Evolutionary conservation across 2,329 filamentous ascomycete species (phyloP).

Genomic region (Polytolypa hystricis): DNA sequence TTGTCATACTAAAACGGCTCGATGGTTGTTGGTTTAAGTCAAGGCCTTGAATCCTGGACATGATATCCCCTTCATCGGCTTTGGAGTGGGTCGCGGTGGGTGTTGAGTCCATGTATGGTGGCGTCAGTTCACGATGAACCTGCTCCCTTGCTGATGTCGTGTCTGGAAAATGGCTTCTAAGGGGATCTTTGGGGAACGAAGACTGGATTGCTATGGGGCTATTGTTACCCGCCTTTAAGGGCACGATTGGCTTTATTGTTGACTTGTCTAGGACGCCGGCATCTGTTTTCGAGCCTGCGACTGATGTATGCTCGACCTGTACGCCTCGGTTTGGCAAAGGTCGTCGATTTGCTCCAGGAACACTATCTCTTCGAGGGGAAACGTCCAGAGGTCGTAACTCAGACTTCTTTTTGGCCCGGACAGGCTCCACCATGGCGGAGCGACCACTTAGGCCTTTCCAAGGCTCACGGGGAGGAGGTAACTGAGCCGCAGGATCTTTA

Average conservation of each 20-base stretch:
- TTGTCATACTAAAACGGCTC: slow-evolving; percentile 55
- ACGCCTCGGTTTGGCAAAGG: too few species aligned
- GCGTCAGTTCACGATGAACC: too few species aligned
- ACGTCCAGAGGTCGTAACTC: slow-evolving; percentile 41
- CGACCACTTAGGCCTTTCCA: slow-evolving; percentile 68
- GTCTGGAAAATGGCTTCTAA: too few species aligned
- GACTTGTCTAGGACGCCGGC: slow-evolving; percentile 3
- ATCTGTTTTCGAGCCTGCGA: slow-evolving; percentile 13
- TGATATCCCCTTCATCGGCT: slow-evolving; percentile 18
- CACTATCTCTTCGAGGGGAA: slow-evolving; percentile 7
- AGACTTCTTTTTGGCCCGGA: slow-evolving; percentile 54
- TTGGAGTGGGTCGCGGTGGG: background rate
- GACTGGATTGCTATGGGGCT: slow-evolving; percentile 18
- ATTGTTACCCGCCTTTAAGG: slow-evolving; percentile 31
- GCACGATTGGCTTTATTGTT: slow-evolving; percentile 32
- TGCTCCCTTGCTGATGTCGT: too few species aligned
- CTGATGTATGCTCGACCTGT: too few species aligned
- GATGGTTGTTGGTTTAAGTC: slow-evolving; percentile 42
- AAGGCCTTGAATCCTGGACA: slow-evolving; percentile 23
- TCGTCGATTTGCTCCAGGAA: background rate
- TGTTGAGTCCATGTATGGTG: too few species aligned
- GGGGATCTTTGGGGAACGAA: slow-evolving; percentile 12
- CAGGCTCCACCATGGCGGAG: slow-evolving; percentile 50
- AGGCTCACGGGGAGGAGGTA: slow-evolving; percentile 39
- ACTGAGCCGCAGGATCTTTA: slow-evolving; percentile 31